These are phyloP conservation scores for Alopecurus myosuroides DNA, from an alignment of 176 grass and related monocot genomes.

Conservation along the genomic window DNA sequence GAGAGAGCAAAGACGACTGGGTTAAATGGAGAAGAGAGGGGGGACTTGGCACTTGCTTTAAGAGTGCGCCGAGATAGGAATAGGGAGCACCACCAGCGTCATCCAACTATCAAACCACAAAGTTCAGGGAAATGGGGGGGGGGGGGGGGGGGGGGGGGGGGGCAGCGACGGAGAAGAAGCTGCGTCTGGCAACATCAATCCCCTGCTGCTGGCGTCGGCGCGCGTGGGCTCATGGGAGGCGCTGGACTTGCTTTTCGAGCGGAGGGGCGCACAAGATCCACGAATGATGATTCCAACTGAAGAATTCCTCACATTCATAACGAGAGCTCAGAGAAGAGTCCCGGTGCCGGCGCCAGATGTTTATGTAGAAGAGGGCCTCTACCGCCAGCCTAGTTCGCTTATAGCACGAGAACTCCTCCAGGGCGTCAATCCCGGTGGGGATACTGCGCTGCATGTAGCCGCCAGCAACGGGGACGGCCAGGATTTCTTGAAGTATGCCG, in stretches of 20 bases:
- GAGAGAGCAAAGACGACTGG: neutral
- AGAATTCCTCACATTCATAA: neutral
- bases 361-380: neutral
- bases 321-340: neutral
- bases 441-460: neutral
- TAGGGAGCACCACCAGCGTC: neutral
- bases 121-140: neutral
- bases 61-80: neutral
- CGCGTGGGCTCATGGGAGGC: neutral
- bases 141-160: too few relatives aligned
- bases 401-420: neutral
- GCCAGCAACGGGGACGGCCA: neutral
- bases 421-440: neutral
- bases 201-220: neutral
- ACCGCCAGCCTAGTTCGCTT: neutral
- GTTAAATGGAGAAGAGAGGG: neutral
- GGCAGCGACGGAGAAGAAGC: neutral
- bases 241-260: neutral
- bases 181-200: neutral
- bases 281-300: neutral
- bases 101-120: neutral
- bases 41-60: neutral
- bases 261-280: neutral
- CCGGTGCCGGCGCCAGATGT: neutral
- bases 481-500: neutral